These are phyloP conservation scores for Sclerotinia nivalis DNA, from an alignment of 2,329 filamentous ascomycete genomes.

Conservation along the genomic window DNA sequence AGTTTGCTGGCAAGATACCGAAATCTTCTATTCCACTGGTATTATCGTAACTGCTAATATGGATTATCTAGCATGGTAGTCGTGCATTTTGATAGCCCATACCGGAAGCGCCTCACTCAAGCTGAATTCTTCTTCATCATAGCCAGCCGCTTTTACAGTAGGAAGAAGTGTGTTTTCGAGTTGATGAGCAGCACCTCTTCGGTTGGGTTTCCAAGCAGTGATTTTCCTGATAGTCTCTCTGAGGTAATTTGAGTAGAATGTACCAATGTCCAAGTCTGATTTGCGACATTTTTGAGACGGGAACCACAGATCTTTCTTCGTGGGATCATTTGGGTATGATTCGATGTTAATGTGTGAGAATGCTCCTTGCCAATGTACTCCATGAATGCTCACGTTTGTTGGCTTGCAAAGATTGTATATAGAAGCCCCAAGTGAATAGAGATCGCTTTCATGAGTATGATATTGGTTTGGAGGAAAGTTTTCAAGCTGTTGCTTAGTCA, in stretches of 20 bases:
- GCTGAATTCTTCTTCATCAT: neutral
- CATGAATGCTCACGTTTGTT: neutral
- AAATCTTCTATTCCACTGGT: neutral
- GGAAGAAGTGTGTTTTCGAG: neutral
- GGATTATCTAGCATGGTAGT: conserved; percentile 28
- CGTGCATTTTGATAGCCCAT: conserved; percentile 33
- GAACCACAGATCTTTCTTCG: neutral
- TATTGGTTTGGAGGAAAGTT: conserved; percentile 24
- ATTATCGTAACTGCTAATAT: neutral
- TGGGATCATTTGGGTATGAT: neutral
- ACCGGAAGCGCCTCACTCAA: conserved; percentile 25
- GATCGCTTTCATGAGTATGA: conserved; percentile 31
- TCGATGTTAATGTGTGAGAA: conserved; percentile 13
- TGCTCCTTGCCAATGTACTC: neutral
- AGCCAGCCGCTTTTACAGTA: neutral
- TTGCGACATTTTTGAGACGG: neutral
- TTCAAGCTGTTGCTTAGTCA: neutral
- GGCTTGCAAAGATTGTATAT: conserved; percentile 30
- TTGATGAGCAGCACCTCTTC: conserved; percentile 15
- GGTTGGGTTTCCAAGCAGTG: neutral
- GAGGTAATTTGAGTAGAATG: neutral
- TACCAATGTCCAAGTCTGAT: neutral
- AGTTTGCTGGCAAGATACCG: neutral
- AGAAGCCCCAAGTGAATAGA: conserved; percentile 34
- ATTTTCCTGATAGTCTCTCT: neutral